Evolutionary conservation across 179 eudicot genomes (phyloP), one percentile per base, ranked within the genome.

Genomic region (Patellifolia procumbens): DNA sequence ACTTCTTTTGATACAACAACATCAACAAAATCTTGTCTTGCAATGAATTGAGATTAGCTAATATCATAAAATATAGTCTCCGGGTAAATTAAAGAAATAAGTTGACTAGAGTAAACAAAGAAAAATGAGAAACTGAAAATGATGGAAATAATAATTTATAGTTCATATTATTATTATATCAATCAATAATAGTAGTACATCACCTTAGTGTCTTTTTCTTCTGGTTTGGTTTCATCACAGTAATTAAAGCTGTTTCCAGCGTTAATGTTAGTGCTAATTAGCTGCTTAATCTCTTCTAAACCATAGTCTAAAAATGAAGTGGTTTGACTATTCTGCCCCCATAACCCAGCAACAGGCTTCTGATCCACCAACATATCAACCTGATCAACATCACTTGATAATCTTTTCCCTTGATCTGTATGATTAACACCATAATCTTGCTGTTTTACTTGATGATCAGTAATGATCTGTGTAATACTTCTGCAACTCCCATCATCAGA

Each of bases 271-370:
- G 76, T 82, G 76, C 86, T 84, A 52, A 86, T 86, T 72, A 90
- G 88, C 88, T 89, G 85, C 91, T 90, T 92, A 79, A 92, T 90
- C 76, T 89, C 93, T 76, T 92, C 97, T 68, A 92, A 81, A 9
- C 89, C 82, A 82, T 86, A 84, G 24, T 64, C 19, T 56, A 86
- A 91, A 66, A 76, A 62, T 48, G 62, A 58, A 16, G 79, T 68
- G 72, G 13, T 29, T 12, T 75, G 72, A 32, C 80, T 52, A n/a
- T 43, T 59, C 58, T 78, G 73, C 64, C 75, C 80, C 80, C 80
- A 79, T 58, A 81, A 51, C 51, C 66, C 66, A 48, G 43, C n/a
- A 63, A 19, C 75, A 72, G 60, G 61, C 58, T 48, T 65, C 32
- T 75, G 35, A 24, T 75, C 72, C 58, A 48, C 42, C 59, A 70